Percentiles rank a stretch among this genome's conserved stretches.
phyloP scores from a whole-genome alignment of 805 yeast genomes.

The Tetrapisispora phaffii region DNA sequence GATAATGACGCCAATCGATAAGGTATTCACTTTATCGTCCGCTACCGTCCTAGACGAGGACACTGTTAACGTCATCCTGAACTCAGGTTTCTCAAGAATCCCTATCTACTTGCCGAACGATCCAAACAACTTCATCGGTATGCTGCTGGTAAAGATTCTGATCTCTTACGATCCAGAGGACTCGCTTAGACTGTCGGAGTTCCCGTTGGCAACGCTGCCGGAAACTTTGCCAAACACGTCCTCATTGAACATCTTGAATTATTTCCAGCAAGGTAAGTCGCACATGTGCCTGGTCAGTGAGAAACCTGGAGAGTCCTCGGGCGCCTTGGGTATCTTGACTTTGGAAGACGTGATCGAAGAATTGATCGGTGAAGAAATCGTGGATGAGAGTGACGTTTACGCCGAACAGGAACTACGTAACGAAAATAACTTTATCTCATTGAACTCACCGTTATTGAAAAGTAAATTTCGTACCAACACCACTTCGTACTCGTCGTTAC shows the following conservation, averaged over 20 bases:
- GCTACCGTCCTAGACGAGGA: slow-evolving; percentile 74
- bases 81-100: slow-evolving; percentile 89
- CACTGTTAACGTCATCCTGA: slow-evolving; percentile 79
- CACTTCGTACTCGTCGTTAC: background rate
- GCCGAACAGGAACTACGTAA: slow-evolving; percentile 39
- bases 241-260: slow-evolving; percentile 84
- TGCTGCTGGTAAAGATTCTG: slow-evolving; percentile 84
- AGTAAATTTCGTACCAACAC: background rate
- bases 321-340: slow-evolving; percentile 86
- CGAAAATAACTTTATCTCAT: background rate
- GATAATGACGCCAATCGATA: slow-evolving; percentile 90
- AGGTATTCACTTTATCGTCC: slow-evolving; percentile 80
- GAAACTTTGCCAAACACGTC: slow-evolving; percentile 89
- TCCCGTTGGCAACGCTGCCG: slow-evolving; percentile 92
- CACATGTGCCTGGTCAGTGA: slow-evolving; percentile 93
- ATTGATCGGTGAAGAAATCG: slow-evolving; percentile 93
- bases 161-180: slow-evolving; percentile 97
- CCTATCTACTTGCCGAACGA: slow-evolving; percentile 89
- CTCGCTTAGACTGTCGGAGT: slow-evolving; percentile 80
- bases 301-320: slow-evolving; percentile 71
- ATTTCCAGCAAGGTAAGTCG: slow-evolving; percentile 95
- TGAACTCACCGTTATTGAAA: background rate
- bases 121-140: slow-evolving; percentile 85
- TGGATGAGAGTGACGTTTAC: slow-evolving; percentile 91
- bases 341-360: slow-evolving; percentile 98